These are phyloP conservation scores for Vaccinium corymbosum DNA, from an alignment of 148 eudicot species.

Conservation along the genomic window DNA sequence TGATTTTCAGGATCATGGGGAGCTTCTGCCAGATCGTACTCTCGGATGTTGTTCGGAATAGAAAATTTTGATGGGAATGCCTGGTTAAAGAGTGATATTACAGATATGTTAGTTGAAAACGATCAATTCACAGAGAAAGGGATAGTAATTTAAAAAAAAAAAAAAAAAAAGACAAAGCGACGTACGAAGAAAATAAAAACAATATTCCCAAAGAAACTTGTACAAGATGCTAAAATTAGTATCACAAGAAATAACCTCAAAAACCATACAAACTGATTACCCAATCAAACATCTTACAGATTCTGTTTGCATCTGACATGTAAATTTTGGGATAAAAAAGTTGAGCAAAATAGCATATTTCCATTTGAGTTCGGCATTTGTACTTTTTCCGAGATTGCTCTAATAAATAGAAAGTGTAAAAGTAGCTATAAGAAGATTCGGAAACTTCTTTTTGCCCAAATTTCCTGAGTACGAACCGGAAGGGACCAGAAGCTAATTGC, in stretches of 20 bases:
- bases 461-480: neutral
- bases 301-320: neutral
- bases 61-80: conserved; percentile 20
- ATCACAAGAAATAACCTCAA: neutral
- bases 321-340: neutral
- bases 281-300: neutral
- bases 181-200: neutral
- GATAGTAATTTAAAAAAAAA: neutral
- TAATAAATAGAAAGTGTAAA: neutral
- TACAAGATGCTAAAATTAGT: neutral
- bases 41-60: conserved; percentile 11
- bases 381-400: neutral
- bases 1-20: conserved; percentile 22
- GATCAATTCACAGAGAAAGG: neutral
- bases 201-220: neutral
- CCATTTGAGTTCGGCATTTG: neutral
- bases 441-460: neutral
- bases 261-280: too few species aligned
- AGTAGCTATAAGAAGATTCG: neutral
- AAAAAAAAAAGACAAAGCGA: neutral
- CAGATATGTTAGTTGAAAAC: neutral
- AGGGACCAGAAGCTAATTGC: neutral
- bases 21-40: conserved; percentile 17
- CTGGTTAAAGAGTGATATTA: conserved; percentile 15
- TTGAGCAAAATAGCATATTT: neutral